Percentiles rank a stretch among this genome's conserved stretches.
phyloP scores from a whole-genome alignment of 2,329 filamentous ascomycete species.

The Diaporthe sp. region DNA sequence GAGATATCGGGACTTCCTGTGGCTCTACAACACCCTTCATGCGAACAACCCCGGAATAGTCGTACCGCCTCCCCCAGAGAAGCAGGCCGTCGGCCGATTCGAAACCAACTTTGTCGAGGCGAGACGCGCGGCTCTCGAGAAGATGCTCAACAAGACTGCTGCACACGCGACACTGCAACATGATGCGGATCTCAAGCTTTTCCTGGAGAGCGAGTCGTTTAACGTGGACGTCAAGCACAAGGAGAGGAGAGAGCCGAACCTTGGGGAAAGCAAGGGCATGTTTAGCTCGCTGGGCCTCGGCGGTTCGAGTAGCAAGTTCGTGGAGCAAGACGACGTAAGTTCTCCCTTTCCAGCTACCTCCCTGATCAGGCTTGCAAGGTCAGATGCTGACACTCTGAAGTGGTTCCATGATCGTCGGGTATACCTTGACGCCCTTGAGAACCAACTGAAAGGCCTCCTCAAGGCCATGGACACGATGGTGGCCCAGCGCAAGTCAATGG shows the following conservation, averaged over 20 bases:
- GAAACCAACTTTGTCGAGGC: slow-evolving; percentile 98
- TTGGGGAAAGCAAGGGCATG: slow-evolving; percentile 93
- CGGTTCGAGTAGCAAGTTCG: slow-evolving; percentile 86
- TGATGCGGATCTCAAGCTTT: slow-evolving; percentile 94
- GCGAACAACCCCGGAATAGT: slow-evolving; percentile 95
- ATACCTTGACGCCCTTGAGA: slow-evolving; percentile 78
- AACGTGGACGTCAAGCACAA: slow-evolving; percentile 98
- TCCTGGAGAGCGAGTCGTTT: slow-evolving; percentile 96
- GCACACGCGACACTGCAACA: slow-evolving; percentile 91
- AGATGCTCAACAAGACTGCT: slow-evolving; percentile 97
- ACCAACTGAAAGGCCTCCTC: slow-evolving; percentile 88
- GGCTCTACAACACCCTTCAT: slow-evolving; percentile 96
- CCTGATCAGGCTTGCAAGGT: background rate
- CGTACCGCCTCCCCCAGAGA: slow-evolving; percentile 95
- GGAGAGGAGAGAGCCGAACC: slow-evolving; percentile 87
- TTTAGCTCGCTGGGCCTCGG: slow-evolving; percentile 86
- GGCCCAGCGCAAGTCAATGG: slow-evolving; percentile 89
- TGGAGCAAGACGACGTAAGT: slow-evolving; percentile 95
- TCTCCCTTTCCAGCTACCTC: background rate
- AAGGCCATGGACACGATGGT: slow-evolving; percentile 97
- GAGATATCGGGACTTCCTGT: slow-evolving; percentile 95
- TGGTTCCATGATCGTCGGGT: slow-evolving; percentile 98
- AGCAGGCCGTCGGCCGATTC: slow-evolving; percentile 96
- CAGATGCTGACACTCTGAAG: slow-evolving; percentile 56
- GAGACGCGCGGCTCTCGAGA: slow-evolving; percentile 89